Conservation (phyloP, 176 grass and related monocot species). For the Pontederia paniculata region DNA sequence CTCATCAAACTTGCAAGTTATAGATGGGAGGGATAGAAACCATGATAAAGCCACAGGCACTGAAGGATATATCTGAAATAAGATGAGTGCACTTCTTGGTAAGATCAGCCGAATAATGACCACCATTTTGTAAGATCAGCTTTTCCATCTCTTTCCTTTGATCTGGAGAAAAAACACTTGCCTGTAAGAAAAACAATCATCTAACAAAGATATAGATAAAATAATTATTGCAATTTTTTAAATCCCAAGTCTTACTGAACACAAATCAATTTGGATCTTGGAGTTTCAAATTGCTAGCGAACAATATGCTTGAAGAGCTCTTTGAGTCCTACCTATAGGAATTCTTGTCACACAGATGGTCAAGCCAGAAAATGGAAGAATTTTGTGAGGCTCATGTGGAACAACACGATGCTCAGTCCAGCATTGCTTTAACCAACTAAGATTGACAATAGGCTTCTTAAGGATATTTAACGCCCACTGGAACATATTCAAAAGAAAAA, state of each 20-base stretch:
- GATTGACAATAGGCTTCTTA: constrained; percentile 75
- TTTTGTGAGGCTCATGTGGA: constrained; percentile 78
- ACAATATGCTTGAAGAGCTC: neutral
- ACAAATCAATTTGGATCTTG: no score
- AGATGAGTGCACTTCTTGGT: constrained; percentile 87
- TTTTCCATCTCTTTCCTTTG: constrained; percentile 50
- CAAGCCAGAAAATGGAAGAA: constrained; percentile 84
- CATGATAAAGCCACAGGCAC: neutral
- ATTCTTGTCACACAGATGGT: constrained; percentile 84
- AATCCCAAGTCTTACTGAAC: no score
- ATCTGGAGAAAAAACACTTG: constrained; percentile 27
- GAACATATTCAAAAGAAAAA: constrained; percentile 25
- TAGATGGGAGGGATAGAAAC: neutral
- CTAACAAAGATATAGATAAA: neutral
- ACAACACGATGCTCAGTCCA: constrained; percentile 90
- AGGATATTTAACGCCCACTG: constrained; percentile 69
- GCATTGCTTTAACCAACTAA: constrained; percentile 73
- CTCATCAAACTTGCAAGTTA: no score
- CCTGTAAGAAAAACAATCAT: neutral
- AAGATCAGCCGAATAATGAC: constrained; percentile 73
- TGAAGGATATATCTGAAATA: constrained; percentile 95
- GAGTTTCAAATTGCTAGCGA: neutral
- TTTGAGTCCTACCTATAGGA: constrained; percentile 35
- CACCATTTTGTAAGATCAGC: constrained; percentile 85
- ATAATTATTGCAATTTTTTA: neutral